Base-by-base conservation (phyloP, 2,329 filamentous ascomycete genomes). In the Colletotrichum sublineola region DNA sequence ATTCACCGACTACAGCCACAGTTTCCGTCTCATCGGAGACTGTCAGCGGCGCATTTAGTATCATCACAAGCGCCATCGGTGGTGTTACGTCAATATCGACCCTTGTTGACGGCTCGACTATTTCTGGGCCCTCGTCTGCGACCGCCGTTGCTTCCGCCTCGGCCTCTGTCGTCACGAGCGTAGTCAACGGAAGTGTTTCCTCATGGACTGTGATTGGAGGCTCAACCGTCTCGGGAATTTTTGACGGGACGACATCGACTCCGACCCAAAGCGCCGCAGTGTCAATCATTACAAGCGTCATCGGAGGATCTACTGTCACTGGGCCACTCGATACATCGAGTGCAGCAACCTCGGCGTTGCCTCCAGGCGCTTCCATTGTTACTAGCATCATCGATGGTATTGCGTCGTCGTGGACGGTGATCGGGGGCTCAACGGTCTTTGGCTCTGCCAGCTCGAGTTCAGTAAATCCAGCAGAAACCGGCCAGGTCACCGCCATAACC, bases 301-400 rank as follows among this genome's bases (percentile, higher is more conserved):
- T 48, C 12, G 38, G 48, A 7, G 67, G 55, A 9, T 67, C 67
- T 14, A 61, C 55, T 9, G 20, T 48, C 2, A 31, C 3, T 1
- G n/a, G 38, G 12, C 11, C 40, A 11, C 24, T 50, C 20, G 55
- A 29, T 14, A 20, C 12, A 3, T 36, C 52, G 1, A 24, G 5
- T 0, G 4, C 63, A 1, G 8, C 52, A 20, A 44, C 38, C 7
- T 24, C 15, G 1, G 24, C 46, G 2, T 31, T 33, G 0, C 58
- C 36, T 6, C 63, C 24, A 0, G 68, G 55, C 5, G 50, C 46
- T 8, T 63, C 44, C n/a, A 36, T 68, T 18, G 18, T 71, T 3
- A 71, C 58, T 11, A 68, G 68, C 15, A 38, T 50, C 9, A n/a
- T 71, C 20, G 58, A 46, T 8, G 64, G 68, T 3, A n/a, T 31